A percentile compares a stretch with the other conserved stretches of the same genome.
Conservation (phyloP, 179 eudicot genomes). For the Beta corolliflora region DNA sequence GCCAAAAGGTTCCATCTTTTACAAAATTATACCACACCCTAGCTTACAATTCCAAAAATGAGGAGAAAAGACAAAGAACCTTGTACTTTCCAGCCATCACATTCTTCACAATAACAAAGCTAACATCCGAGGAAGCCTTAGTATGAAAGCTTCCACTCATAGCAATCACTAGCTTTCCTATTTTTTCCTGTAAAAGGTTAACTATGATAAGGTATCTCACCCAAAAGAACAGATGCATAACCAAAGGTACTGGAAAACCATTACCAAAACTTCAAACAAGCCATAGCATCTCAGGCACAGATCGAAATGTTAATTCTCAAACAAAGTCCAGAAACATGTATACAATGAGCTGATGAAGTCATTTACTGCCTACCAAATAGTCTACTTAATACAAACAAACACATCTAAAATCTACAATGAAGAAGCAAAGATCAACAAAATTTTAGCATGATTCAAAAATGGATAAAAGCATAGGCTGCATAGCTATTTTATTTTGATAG, state of each 20-base stretch:
- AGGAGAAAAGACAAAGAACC: slow-evolving; percentile 42
- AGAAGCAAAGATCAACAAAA: background rate
- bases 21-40: slow-evolving; percentile 3
- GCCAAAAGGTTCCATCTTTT: background rate
- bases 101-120: slow-evolving; percentile 82
- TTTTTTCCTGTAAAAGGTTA: slow-evolving; percentile 55
- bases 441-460: background rate
- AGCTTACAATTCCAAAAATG: background rate
- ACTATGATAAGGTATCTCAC: slow-evolving; percentile 11
- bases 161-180: slow-evolving; percentile 68
- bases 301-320: background rate
- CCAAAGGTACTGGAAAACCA: background rate
- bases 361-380: background rate
- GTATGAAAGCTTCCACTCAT: slow-evolving; percentile 80
- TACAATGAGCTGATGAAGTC: background rate
- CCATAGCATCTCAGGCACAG: slow-evolving; percentile 9
- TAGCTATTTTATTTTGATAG: background rate
- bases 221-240: slow-evolving; percentile 2
- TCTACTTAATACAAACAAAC: background rate
- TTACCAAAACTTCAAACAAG: background rate
- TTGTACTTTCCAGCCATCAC: slow-evolving; percentile 88
- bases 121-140: slow-evolving; percentile 75
- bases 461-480: background rate
- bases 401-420: background rate
- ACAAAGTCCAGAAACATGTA: slow-evolving; percentile 2